Conservation (phyloP, 257 asterid species). For the Nicotiana obtusifolia region DNA sequence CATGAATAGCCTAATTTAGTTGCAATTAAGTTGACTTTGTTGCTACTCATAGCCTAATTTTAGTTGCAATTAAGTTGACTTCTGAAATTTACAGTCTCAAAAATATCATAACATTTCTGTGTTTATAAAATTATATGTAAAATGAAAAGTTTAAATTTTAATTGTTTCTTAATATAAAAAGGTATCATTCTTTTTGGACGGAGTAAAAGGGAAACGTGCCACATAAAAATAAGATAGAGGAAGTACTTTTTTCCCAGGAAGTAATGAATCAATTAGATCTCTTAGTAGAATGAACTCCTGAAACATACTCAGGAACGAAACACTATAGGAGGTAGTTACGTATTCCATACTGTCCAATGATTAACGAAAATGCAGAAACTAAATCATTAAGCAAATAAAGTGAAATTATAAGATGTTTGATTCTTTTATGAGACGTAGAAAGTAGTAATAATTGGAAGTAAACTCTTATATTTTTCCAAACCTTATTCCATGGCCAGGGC, state of each 20-base stretch:
- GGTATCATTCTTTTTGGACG: too few relatives aligned
- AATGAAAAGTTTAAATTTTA: too few relatives aligned
- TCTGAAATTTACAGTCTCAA: too few relatives aligned
- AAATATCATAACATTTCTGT: too few relatives aligned
- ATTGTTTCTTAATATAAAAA: too few relatives aligned
- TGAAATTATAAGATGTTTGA: not conserved
- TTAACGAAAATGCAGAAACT: not conserved
- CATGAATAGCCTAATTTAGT: not conserved
- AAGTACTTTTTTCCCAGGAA: not conserved
- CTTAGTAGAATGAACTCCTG: not conserved
- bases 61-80: too few relatives aligned
- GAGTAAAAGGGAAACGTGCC: too few relatives aligned
- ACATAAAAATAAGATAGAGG: too few relatives aligned
- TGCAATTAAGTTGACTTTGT: too few relatives aligned
- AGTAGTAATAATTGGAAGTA: not conserved
- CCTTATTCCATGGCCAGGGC: slow-evolving; percentile 10
- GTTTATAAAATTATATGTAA: too few relatives aligned
- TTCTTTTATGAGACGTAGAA: not conserved
- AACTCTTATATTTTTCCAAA: not conserved
- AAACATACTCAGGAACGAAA: not conserved
- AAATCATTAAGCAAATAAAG: not conserved
- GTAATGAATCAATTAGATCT: not conserved
- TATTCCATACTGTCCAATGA: not conserved
- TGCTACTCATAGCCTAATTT: too few relatives aligned
- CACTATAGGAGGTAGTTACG: not conserved